Conservation (phyloP, 148 eudicot species). For the Dianthus caryophyllus region DNA sequence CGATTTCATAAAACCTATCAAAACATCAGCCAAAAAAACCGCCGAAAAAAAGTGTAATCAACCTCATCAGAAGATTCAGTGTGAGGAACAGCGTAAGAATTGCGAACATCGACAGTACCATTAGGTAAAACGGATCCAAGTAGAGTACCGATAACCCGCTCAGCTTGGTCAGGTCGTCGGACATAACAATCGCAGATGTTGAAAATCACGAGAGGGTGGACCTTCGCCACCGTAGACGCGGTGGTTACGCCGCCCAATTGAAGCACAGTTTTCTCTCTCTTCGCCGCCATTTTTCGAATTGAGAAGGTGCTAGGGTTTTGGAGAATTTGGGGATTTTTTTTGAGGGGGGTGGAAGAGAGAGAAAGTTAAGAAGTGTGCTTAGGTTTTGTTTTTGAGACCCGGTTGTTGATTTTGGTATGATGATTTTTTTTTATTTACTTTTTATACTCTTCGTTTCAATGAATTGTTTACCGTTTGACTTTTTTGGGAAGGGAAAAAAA, state of each 20-base stretch:
- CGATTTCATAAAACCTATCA: too few species aligned
- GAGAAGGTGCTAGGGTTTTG: conserved; percentile 24
- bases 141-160: conserved; percentile 86
- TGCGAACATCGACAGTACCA: conserved; percentile 81
- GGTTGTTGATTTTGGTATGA: not conserved
- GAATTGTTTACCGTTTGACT: too few species aligned
- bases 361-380: not conserved
- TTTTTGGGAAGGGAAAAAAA: too few species aligned
- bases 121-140: conserved; percentile 81
- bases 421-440: too few species aligned
- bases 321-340: conserved; percentile 9
- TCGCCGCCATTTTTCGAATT: conserved; percentile 39
- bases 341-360: not conserved
- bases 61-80: conserved; percentile 92
- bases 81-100: conserved; percentile 90
- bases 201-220: conserved; percentile 86
- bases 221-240: conserved; percentile 47
- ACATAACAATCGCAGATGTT: conserved; percentile 86
- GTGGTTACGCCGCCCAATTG: conserved; percentile 44
- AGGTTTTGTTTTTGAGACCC: too few species aligned
- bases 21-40: too few species aligned
- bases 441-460: too few species aligned
- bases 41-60: not conserved
- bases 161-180: conserved; percentile 88
- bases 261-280: conserved; percentile 47